Evolutionary conservation across 495 filamentous ascomycete genomes (phyloP).

Genomic region (Tuber melanosporum): DNA sequence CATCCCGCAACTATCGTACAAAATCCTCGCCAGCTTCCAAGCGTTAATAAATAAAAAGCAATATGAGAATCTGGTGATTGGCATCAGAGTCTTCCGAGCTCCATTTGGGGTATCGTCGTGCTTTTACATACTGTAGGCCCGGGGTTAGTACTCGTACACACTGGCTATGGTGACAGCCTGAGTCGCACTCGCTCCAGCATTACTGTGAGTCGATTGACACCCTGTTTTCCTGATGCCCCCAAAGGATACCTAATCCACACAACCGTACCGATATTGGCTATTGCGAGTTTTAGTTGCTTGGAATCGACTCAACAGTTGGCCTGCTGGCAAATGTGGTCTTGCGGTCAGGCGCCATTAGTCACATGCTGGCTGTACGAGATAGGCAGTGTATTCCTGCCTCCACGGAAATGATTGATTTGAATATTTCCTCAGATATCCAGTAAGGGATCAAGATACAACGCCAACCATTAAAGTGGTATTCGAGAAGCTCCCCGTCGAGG

Average conservation of each 20-base stretch:
- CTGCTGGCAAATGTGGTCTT: conserved; percentile 12
- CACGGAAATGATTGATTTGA: conserved; percentile 78
- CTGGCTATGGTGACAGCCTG: background rate
- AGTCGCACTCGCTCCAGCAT: background rate
- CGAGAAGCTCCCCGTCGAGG: background rate
- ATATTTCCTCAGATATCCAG: conserved; percentile 43
- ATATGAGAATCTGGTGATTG: conserved; percentile 77
- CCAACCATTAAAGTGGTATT: background rate
- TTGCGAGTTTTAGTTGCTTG: conserved; percentile 20
- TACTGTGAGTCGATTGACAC: background rate
- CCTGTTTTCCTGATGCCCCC: background rate
- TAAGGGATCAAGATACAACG: background rate
- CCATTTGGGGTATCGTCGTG: conserved; percentile 42
- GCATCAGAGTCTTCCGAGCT: conserved; percentile 73
- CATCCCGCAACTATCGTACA: background rate
- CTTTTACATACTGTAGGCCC: background rate
- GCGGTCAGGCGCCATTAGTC: background rate
- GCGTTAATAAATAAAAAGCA: conserved; percentile 58
- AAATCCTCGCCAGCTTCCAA: background rate
- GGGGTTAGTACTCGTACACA: background rate
- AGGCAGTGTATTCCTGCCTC: conserved; percentile 59
- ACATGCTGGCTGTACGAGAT: conserved; percentile 8
- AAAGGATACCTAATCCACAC: background rate
- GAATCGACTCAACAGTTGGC: conserved; percentile 20
- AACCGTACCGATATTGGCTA: background rate